phyloP scores from a whole-genome alignment of 2,329 filamentous ascomycete species.

The Colletotrichum sansevieriae region DNA sequence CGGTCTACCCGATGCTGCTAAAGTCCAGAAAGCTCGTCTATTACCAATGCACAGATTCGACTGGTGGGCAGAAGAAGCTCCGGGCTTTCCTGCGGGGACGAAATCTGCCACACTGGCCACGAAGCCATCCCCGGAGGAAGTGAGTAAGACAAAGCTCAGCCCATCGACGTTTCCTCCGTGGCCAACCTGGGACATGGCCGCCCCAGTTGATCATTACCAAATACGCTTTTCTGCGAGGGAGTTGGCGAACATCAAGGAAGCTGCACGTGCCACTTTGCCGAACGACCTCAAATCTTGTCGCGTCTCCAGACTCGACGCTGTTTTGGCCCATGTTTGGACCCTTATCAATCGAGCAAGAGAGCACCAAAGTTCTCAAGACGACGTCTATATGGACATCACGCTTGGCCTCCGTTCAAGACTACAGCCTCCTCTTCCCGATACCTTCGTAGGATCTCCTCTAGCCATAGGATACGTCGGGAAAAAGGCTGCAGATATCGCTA shows the following conservation, averaged over 20 bases:
- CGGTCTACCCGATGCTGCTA: constrained; percentile 44
- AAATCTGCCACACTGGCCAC: constrained; percentile 45
- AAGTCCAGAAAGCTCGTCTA: constrained; percentile 48
- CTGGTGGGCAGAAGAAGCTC: constrained; percentile 56
- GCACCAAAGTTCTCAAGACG: constrained; percentile 44
- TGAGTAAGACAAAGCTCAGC: constrained; percentile 38
- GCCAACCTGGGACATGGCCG: constrained; percentile 56
- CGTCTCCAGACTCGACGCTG: constrained; percentile 59
- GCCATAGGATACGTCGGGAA: constrained; percentile 53
- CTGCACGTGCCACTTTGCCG: constrained; percentile 35
- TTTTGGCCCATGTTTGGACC: constrained; percentile 61
- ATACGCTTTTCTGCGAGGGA: constrained; percentile 55
- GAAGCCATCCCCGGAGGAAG: constrained; percentile 38
- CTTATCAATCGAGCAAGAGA: constrained; percentile 57
- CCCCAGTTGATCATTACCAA: constrained; percentile 49
- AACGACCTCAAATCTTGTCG: constrained; percentile 15
- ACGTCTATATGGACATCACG: constrained; percentile 56
- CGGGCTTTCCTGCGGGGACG: constrained; percentile 48
- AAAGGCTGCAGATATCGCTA: not conserved
- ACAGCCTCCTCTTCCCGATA: constrained; percentile 53
- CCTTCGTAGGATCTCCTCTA: constrained; percentile 60
- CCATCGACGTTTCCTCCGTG: constrained; percentile 54
- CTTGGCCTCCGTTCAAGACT: constrained; percentile 57
- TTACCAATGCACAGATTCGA: constrained; percentile 62
- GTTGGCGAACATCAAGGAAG: constrained; percentile 51